Evolutionary conservation across 352 stramenopile genomes (phyloP), one percentile per base, ranked within the genome.

Genomic region (Aphanomyces stellatus): DNA sequence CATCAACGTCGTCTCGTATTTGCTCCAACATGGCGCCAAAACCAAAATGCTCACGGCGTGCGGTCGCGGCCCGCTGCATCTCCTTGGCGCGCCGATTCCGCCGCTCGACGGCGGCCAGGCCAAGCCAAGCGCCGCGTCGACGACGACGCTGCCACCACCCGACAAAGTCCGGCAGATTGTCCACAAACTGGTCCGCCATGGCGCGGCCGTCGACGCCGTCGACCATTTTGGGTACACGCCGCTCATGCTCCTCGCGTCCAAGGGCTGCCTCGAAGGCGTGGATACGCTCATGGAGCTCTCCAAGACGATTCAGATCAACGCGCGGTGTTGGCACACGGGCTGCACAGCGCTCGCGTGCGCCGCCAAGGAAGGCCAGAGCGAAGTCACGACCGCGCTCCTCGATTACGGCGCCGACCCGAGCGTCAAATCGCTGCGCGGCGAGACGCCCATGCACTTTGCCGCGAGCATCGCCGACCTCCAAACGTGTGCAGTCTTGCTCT

Each of bases 161-260:
- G 60, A 67, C 49, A 65, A 70, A 33, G 63, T 70, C 19, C 51
- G 51, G 17, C 63, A 70, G 73, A 85, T 93, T 57, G 83, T 93
- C 28, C 84, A 88, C 65, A 93, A 93, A 66, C 63, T 95, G n/a
- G 51, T 93, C 10, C 75, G 80, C 7, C 81, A 93, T 70, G 83
- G 82, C 24, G 81, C 81, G 2, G 66, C 74, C 27, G 62, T 91
- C 7, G 79, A 93, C 51, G 76, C 71, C 27, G 73, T 84, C 13
- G 87, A 95, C 55, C 88, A 90, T 31, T 95, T 88, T 65, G 87
- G 87, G 31, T 90, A 91, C 37, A 95, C 82, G 0, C 82, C 85
- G 13, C 57, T 92, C 5, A 90, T 93, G 83, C 72, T 95, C 22
- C 70, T 93, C 0, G 82, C 83, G 6, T 78, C 85, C 70, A 85